phyloP scores from a whole-genome alignment of 345 rosid species.

The Populus deltoides region DNA sequence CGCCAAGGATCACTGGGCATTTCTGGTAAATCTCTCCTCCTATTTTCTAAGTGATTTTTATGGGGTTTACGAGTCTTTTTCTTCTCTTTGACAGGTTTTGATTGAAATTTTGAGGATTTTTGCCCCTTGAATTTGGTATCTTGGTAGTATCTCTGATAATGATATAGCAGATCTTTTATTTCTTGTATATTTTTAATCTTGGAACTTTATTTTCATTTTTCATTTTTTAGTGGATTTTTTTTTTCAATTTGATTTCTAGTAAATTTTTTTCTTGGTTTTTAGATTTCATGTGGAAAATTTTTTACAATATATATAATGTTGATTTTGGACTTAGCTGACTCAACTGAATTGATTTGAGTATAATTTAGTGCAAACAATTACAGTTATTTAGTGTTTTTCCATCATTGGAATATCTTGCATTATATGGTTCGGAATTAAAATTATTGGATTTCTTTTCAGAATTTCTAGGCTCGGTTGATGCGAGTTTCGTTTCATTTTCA shows the following conservation, averaged over 20 bases:
- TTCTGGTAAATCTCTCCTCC: conserved; percentile 36
- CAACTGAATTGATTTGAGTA: not conserved
- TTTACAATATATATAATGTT: not conserved
- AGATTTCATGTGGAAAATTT: not conserved
- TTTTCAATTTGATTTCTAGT: not conserved
- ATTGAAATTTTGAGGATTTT: not conserved
- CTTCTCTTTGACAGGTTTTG: not conserved
- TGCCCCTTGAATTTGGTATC: not conserved
- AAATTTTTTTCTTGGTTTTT: not conserved
- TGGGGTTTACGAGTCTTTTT: not conserved
- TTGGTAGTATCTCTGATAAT: not conserved
- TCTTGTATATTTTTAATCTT: not conserved
- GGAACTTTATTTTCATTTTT: not conserved
- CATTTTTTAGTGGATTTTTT: not conserved
- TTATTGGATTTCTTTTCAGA: not conserved
- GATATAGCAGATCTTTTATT: not conserved
- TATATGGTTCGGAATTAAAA: too few relatives aligned
- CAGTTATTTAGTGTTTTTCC: too few relatives aligned
- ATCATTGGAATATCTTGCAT: too few relatives aligned
- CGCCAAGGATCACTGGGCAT: conserved; percentile 43
- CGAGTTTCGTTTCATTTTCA: not conserved
- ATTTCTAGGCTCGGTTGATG: not conserved
- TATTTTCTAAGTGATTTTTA: not conserved
- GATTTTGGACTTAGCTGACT: not conserved
- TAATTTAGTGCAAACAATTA: conserved; percentile 1